Evolutionary conservation across 371 early-diverging fungal species (phyloP).

Genomic region (Cokeromyces recurvatus): DNA sequence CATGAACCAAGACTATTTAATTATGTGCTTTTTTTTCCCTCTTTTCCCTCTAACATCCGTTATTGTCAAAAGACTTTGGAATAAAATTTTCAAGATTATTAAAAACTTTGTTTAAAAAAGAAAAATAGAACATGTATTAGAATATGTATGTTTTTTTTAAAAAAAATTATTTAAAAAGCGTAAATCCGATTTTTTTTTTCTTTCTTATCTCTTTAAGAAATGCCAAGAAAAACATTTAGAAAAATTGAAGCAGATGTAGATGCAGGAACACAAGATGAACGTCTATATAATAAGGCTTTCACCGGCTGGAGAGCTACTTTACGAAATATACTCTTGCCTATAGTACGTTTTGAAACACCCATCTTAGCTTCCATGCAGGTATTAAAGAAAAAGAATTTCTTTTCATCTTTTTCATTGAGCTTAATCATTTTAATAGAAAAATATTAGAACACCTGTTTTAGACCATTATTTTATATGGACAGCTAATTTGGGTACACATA

Average conservation of each 20-base stretch:
- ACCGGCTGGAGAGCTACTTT: conserved; percentile 43
- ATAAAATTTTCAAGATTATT: too few relatives aligned
- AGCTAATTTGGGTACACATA: conserved; percentile 69
- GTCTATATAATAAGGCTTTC: conserved; percentile 43
- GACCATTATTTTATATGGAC: conserved; percentile 61
- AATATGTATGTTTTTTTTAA: too few relatives aligned
- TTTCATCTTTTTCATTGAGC: background rate
- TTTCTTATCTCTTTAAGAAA: too few relatives aligned
- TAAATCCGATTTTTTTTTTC: too few relatives aligned
- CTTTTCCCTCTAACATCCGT: too few relatives aligned
- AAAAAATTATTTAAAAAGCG: too few relatives aligned
- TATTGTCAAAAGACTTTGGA: too few relatives aligned
- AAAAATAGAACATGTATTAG: too few relatives aligned
- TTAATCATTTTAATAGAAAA: conserved; percentile 18
- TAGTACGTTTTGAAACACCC: conserved; percentile 53
- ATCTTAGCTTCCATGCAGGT: conserved; percentile 57
- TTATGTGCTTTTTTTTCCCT: too few relatives aligned
- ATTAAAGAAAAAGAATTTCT: background rate
- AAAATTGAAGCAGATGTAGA: conserved; percentile 35
- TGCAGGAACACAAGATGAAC: conserved; percentile 45
- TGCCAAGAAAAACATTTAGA: conserved; percentile 37
- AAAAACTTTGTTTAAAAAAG: too few relatives aligned
- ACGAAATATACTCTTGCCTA: conserved; percentile 46
- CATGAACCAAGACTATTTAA: too few relatives aligned
- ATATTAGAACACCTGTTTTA: conserved; percentile 40